Conservation (phyloP, 2,329 filamentous ascomycete species). For the Zymoseptoria ardabiliae region DNA sequence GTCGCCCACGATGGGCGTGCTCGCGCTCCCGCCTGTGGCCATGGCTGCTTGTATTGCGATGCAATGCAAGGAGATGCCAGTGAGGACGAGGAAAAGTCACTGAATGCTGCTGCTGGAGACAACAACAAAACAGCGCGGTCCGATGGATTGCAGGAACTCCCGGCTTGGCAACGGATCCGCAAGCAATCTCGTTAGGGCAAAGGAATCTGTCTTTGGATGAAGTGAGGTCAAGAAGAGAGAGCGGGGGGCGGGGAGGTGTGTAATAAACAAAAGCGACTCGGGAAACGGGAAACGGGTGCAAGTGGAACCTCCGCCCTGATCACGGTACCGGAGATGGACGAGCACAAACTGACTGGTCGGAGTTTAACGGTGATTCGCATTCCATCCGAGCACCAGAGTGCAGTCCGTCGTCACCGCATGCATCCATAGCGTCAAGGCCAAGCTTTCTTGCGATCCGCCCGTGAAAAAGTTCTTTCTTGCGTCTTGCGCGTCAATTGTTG, state of each 20-base stretch:
- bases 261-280: not conserved
- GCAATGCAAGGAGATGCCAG: not conserved
- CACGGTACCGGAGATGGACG: not conserved
- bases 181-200: not conserved
- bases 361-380: not conserved
- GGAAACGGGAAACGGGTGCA: not conserved
- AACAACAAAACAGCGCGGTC: not conserved
- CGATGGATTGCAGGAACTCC: not conserved
- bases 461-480: not conserved
- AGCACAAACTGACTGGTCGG: too few relatives aligned
- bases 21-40: not conserved
- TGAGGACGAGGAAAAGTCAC: not conserved
- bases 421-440: not conserved
- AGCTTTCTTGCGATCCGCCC: not conserved
- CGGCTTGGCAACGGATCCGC: not conserved
- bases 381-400: not conserved
- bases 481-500: too few relatives aligned
- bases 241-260: not conserved
- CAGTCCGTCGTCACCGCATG: not conserved
- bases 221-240: not conserved
- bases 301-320: not conserved
- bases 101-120: not conserved
- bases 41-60: not conserved
- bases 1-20: constrained; percentile 1
- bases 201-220: not conserved